These are phyloP conservation scores for Hymenoscyphus occultus DNA, from an alignment of 2,329 filamentous ascomycete species.

Conservation along the genomic window DNA sequence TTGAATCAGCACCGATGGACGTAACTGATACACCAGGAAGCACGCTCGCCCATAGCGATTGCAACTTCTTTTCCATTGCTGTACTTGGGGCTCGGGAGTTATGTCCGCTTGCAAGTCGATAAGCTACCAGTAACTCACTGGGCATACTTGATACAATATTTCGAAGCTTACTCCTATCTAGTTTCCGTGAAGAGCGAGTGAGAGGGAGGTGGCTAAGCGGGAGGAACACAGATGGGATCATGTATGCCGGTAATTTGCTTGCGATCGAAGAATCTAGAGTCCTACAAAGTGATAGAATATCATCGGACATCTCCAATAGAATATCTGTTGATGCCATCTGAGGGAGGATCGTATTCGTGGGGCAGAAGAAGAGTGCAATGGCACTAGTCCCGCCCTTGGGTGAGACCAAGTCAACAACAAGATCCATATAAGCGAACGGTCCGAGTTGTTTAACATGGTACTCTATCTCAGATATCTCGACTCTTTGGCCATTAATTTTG, in stretches of 20 bases:
- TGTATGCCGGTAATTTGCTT: conserved; percentile 31
- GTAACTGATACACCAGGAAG: conserved; percentile 5
- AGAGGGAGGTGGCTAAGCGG: conserved; percentile 33
- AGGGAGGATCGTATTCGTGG: neutral
- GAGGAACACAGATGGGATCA: conserved; percentile 37
- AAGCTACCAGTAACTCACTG: neutral
- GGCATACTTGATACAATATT: conserved; percentile 16
- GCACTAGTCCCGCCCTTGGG: conserved; percentile 4
- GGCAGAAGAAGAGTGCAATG: conserved; percentile 10
- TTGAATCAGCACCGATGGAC: conserved; percentile 34
- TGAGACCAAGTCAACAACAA: conserved; percentile 10
- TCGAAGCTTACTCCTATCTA: conserved; percentile 38
- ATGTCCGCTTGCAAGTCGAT: neutral
- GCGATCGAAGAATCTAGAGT: conserved; percentile 13
- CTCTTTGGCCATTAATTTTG: conserved; percentile 48
- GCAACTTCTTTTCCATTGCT: conserved; percentile 16
- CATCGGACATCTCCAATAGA: conserved; percentile 8
- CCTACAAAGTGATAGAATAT: neutral
- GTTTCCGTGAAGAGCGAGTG: conserved; percentile 34
- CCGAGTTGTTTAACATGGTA: conserved; percentile 10
- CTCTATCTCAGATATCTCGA: conserved; percentile 48
- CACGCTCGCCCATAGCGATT: conserved; percentile 16
- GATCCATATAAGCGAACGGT: conserved; percentile 3
- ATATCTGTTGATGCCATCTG: conserved; percentile 1
- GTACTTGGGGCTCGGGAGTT: conserved; percentile 3